Evolutionary conservation across 305 asterid genomes (phyloP).

Genomic region (Solanum hybrid): DNA sequence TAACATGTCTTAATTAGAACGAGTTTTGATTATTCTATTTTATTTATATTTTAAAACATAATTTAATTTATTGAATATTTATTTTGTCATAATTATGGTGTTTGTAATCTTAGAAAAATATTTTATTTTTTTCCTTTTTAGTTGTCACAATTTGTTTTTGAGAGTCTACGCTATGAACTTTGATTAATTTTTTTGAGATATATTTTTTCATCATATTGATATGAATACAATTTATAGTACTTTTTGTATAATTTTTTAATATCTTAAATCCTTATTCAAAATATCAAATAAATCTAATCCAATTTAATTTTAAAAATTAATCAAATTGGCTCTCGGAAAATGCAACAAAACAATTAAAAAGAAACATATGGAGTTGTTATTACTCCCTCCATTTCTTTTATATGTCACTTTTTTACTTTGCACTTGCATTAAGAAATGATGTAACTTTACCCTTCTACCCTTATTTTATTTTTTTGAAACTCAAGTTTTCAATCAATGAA

Average conservation of each 20-base stretch:
- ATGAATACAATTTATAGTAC: too few species aligned
- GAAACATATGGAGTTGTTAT: too few species aligned
- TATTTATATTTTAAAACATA: too few species aligned
- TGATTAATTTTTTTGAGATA: neutral
- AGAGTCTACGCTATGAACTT: neutral
- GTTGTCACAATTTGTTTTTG: neutral
- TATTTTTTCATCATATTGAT: neutral
- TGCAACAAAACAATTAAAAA: neutral
- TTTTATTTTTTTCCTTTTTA: too few species aligned
- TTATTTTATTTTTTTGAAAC: too few species aligned
- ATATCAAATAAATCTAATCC: neutral
- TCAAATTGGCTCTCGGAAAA: neutral
- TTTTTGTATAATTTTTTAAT: too few species aligned
- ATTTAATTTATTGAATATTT: neutral
- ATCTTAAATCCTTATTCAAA: neutral
- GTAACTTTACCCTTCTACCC: too few species aligned
- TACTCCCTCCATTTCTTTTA: too few species aligned
- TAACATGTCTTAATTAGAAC: neutral
- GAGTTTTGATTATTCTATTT: neutral
- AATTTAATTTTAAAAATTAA: too few species aligned
- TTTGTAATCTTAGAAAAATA: neutral
- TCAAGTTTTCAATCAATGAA: too few species aligned
- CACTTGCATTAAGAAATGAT: too few species aligned
- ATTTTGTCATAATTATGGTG: neutral
- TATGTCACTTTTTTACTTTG: too few species aligned